phyloP scores from a whole-genome alignment of 495 filamentous ascomycete species.

The Tuber microsphaerosporum region DNA sequence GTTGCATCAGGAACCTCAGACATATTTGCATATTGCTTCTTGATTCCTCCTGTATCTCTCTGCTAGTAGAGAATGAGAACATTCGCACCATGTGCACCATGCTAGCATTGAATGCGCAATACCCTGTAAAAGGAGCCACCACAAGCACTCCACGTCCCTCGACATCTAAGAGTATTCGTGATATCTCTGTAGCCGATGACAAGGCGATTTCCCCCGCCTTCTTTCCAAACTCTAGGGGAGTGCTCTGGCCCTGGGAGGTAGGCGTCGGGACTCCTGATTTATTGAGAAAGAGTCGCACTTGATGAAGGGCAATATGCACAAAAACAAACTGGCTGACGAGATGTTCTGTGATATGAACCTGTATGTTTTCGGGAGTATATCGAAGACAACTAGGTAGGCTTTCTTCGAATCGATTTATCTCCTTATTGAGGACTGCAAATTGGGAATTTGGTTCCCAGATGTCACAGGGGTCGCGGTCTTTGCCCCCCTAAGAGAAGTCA shows the following conservation, averaged over 20 bases:
- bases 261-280: slow-evolving; percentile 75
- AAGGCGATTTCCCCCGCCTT: slow-evolving; percentile 70
- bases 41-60: slow-evolving; percentile 59
- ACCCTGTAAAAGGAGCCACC: slow-evolving; percentile 85
- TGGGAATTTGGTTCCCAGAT: slow-evolving; percentile 77
- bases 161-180: slow-evolving; percentile 70
- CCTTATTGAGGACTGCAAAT: slow-evolving; percentile 62
- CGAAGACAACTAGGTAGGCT: slow-evolving; percentile 61
- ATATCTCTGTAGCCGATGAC: slow-evolving; percentile 84
- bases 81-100: slow-evolving; percentile 89
- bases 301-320: slow-evolving; percentile 79
- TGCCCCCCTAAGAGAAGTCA: slow-evolving; percentile 55
- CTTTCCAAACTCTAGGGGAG: slow-evolving; percentile 71
- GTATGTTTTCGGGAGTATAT: slow-evolving; percentile 76
- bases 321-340: slow-evolving; percentile 92
- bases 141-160: slow-evolving; percentile 61
- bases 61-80: slow-evolving; percentile 68
- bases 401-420: slow-evolving; percentile 62
- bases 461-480: slow-evolving; percentile 64
- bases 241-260: slow-evolving; percentile 56
- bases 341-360: slow-evolving; percentile 72
- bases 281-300: slow-evolving; percentile 84
- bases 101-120: slow-evolving; percentile 86
- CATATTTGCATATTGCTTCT: slow-evolving; percentile 85
- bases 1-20: slow-evolving; percentile 80